phyloP scores from a whole-genome alignment of 139 green algal genomes.

The Coelastrella sp. region DNA sequence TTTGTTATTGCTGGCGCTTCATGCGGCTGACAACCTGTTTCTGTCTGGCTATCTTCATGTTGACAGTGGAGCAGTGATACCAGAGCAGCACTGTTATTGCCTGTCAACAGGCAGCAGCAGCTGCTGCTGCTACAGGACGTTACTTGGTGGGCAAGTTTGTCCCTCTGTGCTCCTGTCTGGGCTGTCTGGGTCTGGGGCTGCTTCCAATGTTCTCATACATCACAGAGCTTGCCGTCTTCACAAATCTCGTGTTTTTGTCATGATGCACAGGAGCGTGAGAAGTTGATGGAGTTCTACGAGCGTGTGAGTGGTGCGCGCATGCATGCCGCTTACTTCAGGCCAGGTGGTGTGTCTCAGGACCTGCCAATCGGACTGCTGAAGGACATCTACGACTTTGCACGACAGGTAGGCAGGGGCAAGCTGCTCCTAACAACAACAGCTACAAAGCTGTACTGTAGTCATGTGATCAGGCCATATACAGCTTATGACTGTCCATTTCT shows the following conservation, averaged over 20 bases:
- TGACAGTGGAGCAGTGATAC: not conserved
- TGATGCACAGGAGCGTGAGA: constrained; percentile 77
- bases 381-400: constrained; percentile 86
- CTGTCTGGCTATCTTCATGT: not conserved
- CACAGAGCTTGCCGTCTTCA: not conserved
- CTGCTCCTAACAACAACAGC: too few species aligned
- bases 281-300: constrained; percentile 92
- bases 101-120: too few species aligned
- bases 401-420: constrained; percentile 44
- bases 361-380: constrained; percentile 83
- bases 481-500: too few species aligned
- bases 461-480: too few species aligned
- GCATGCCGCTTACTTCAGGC: constrained; percentile 87
- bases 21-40: not conserved
- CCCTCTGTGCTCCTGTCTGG: not conserved
- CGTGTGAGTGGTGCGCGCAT: constrained; percentile 83
- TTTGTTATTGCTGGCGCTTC: not conserved
- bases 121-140: not conserved
- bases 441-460: too few species aligned
- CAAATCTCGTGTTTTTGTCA: not conserved
- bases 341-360: constrained; percentile 76
- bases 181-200: too few species aligned
- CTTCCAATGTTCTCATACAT: too few species aligned
- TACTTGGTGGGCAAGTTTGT: not conserved
- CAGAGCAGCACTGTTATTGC: too few species aligned